Percentiles rank a stretch among this genome's conserved stretches.
Evolutionary conservation across 768 basidiomycete genomes (phyloP).

Genomic region (Podaxis pistillaris): DNA sequence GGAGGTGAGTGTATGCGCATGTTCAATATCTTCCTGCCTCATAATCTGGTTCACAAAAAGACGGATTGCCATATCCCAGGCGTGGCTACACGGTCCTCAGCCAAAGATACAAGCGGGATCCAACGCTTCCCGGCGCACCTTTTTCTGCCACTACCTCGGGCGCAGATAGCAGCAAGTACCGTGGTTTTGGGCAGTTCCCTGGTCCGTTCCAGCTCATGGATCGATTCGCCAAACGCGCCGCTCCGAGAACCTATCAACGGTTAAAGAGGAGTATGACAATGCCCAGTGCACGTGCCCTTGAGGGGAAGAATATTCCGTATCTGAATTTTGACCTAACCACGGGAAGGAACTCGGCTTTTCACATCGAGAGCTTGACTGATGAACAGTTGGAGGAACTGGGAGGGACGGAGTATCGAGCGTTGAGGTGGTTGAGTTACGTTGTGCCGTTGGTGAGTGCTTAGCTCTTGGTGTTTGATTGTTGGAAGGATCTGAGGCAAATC

Average conservation of each 20-base stretch:
- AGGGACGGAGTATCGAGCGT: slow-evolving; percentile 71
- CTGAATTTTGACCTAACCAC: slow-evolving; percentile 41
- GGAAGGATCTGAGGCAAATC: slow-evolving; percentile 8
- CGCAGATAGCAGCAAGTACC: slow-evolving; percentile 29
- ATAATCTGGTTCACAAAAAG: background rate
- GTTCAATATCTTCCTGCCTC: background rate
- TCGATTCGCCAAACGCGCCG: slow-evolving; percentile 34
- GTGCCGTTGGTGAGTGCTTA: slow-evolving; percentile 39
- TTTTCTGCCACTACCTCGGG: background rate
- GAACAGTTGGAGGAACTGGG: slow-evolving; percentile 74
- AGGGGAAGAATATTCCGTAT: slow-evolving; percentile 34
- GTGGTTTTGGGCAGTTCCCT: slow-evolving; percentile 47
- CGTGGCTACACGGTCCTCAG: slow-evolving; percentile 33
- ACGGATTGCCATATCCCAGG: slow-evolving; percentile 15
- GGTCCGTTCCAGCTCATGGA: slow-evolving; percentile 39
- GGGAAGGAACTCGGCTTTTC: slow-evolving; percentile 59
- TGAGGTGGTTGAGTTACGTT: slow-evolving; percentile 50
- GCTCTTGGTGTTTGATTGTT: background rate
- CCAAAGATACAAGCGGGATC: background rate
- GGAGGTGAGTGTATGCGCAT: background rate
- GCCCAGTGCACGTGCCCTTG: slow-evolving; percentile 42
- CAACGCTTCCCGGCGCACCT: background rate
- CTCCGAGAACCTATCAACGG: slow-evolving; percentile 43
- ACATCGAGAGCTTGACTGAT: slow-evolving; percentile 52
- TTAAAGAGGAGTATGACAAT: slow-evolving; percentile 53